Evolutionary conservation across 2,329 filamentous ascomycete genomes (phyloP).

Genomic region (Thielaviopsis ethacetica): DNA sequence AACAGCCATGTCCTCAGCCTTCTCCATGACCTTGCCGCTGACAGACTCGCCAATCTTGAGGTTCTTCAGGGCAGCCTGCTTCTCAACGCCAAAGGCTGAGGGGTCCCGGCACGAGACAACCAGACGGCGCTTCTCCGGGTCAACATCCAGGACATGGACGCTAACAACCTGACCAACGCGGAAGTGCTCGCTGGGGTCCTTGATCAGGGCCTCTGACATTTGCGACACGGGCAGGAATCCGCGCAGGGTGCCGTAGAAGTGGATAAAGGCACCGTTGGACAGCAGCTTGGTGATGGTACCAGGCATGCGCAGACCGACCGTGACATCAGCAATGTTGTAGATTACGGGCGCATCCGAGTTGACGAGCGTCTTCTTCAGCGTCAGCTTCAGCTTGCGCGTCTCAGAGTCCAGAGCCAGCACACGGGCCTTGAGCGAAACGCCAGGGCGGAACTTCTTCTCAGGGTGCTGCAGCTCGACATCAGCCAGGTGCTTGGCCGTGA

Average conservation of each 20-base stretch:
- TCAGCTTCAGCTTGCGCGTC: constrained; percentile 69
- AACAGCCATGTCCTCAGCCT: constrained; percentile 58
- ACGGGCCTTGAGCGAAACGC: constrained; percentile 66
- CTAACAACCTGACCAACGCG: constrained; percentile 78
- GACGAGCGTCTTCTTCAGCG: constrained; percentile 84
- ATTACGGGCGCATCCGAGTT: constrained; percentile 75
- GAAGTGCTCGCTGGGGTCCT: constrained; percentile 80
- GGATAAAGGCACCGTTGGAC: constrained; percentile 65
- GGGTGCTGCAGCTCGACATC: constrained; percentile 80
- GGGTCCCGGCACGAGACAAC: constrained; percentile 90
- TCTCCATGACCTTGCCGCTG: constrained; percentile 64
- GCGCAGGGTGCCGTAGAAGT: constrained; percentile 73
- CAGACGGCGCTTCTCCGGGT: constrained; percentile 53
- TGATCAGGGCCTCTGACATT: constrained; percentile 95
- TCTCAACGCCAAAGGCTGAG: constrained; percentile 54
- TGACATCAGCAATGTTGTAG: constrained; percentile 58
- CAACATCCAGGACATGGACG: constrained; percentile 71
- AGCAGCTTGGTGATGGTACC: constrained; percentile 78
- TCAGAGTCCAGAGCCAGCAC: constrained; percentile 65
- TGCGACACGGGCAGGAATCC: constrained; percentile 87
- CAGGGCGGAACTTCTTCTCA: constrained; percentile 89
- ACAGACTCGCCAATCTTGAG: constrained; percentile 61
- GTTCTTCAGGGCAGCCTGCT: constrained; percentile 59
- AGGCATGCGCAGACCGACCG: constrained; percentile 59
- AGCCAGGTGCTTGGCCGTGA: constrained; percentile 74